phyloP scores from a whole-genome alignment of 2,329 filamentous ascomycete genomes.

The Thelonectria blattea region DNA sequence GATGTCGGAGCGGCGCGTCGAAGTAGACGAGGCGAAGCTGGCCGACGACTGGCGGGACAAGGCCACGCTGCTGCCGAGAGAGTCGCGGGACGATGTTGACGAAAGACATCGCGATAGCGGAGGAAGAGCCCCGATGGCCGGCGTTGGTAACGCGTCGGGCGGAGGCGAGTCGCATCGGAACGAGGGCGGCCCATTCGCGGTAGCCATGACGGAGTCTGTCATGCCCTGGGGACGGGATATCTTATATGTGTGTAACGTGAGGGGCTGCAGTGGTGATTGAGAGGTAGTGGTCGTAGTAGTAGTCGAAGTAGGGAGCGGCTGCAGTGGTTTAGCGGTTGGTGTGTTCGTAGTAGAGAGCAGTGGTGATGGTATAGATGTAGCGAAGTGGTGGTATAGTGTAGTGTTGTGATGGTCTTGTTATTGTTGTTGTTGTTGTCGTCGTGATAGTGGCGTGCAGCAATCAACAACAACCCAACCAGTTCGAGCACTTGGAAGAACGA shows the following conservation, averaged over 20 bases:
- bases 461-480: background rate
- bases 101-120: conserved; percentile 70
- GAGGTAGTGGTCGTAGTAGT: too few relatives aligned
- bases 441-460: background rate
- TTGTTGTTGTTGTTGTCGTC: background rate
- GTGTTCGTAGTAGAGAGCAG: too few relatives aligned
- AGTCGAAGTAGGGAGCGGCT: too few relatives aligned
- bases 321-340: too few relatives aligned
- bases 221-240: conserved; percentile 1
- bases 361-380: too few relatives aligned
- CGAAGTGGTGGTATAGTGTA: too few relatives aligned
- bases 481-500: conserved; percentile 11
- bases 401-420: too few relatives aligned
- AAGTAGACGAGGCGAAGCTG: conserved; percentile 49
- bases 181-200: conserved; percentile 41
- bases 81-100: conserved; percentile 63
- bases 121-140: conserved; percentile 64
- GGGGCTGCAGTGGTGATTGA: too few relatives aligned
- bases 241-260: background rate
- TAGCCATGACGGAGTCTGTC: conserved; percentile 40
- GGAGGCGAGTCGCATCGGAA: conserved; percentile 67
- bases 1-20: conserved; percentile 49
- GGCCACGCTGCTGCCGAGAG: conserved; percentile 59
- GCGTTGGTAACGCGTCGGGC: conserved; percentile 66
- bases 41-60: conserved; percentile 70